Conservation (phyloP, 257 asterid species). For the Nicotiana undulata region DNA sequence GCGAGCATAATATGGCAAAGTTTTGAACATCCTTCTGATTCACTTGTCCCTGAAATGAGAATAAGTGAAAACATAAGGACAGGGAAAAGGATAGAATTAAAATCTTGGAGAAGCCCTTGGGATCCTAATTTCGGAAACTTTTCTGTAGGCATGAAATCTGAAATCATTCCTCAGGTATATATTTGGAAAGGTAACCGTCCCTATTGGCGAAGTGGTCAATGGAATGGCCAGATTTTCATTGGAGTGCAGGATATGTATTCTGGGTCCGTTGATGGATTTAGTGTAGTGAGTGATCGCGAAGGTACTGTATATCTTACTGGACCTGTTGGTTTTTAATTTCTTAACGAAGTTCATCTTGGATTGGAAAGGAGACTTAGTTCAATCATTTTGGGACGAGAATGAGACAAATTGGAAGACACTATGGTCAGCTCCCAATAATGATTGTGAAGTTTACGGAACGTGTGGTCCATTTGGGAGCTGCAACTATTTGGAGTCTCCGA, state of each 20-base stretch:
- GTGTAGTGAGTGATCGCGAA: slow-evolving; percentile 10
- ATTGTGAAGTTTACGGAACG: slow-evolving; percentile 37
- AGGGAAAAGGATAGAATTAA: slow-evolving; percentile 19
- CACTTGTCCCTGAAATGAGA: slow-evolving; percentile 28
- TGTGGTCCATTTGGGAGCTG: slow-evolving; percentile 49
- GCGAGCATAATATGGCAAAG: slow-evolving; percentile 32
- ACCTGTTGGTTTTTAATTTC: slow-evolving; percentile 11
- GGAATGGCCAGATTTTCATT: slow-evolving; percentile 49
- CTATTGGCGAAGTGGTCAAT: slow-evolving; percentile 40
- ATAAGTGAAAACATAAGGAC: slow-evolving; percentile 27
- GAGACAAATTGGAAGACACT: slow-evolving; percentile 20
- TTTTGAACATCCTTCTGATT: slow-evolving; percentile 27
- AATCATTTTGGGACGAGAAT: slow-evolving; percentile 31
- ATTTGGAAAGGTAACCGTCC: slow-evolving; percentile 15
- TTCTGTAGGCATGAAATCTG: slow-evolving; percentile 30
- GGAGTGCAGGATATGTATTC: slow-evolving; percentile 45
- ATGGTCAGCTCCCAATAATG: slow-evolving; percentile 21
- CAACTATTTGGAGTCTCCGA: slow-evolving; percentile 8
- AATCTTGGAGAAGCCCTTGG: slow-evolving; percentile 34
- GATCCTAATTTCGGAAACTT: slow-evolving; percentile 30
- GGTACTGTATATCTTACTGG: slow-evolving; percentile 17
- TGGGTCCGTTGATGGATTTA: slow-evolving; percentile 35
- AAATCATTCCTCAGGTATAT: slow-evolving; percentile 24
- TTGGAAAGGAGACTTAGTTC: slow-evolving; percentile 25
- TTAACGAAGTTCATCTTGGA: slow-evolving; percentile 25